Evolutionary conservation across 139 green algal species (phyloP).

Genomic region (Chlamydomonas incerta): DNA sequence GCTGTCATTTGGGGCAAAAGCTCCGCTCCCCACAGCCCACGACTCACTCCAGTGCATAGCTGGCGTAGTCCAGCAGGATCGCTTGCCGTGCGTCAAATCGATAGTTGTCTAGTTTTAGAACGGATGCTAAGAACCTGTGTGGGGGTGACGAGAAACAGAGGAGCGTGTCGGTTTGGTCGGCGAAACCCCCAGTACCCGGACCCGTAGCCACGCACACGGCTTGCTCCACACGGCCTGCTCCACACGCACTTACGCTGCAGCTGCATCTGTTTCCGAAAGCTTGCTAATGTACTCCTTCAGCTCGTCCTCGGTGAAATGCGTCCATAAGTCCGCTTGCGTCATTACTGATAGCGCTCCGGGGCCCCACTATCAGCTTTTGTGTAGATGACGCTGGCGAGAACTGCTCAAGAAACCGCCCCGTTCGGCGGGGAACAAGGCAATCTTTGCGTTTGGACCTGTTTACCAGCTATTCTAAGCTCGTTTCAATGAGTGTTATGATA

Average conservation of each 20-base stretch:
- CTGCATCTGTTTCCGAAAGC: not conserved
- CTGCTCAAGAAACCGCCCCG: too few species aligned
- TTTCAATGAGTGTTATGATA: too few species aligned
- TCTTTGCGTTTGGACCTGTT: too few species aligned
- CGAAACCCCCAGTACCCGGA: not conserved
- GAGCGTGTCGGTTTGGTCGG: not conserved
- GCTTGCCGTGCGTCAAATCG: conserved; percentile 37
- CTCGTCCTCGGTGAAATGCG: conserved; percentile 30
- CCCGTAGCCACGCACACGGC: too few species aligned
- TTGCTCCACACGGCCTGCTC: not conserved
- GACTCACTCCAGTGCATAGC: conserved; percentile 42
- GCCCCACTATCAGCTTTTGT: too few species aligned
- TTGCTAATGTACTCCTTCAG: conserved; percentile 10
- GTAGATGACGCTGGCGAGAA: too few species aligned
- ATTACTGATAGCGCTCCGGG: too few species aligned
- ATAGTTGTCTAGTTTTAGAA: conserved; percentile 39
- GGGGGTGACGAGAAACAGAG: not conserved
- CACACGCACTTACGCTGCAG: not conserved
- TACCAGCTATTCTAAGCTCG: too few species aligned
- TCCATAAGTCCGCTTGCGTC: conserved; percentile 32
- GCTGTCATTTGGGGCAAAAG: not conserved
- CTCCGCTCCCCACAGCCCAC: too few species aligned
- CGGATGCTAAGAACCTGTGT: conserved; percentile 19
- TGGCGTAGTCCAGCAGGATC: conserved; percentile 46
- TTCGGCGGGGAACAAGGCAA: too few species aligned